Conservation (phyloP, 441 rosid genomes). For the Syzygium syzygioides region DNA sequence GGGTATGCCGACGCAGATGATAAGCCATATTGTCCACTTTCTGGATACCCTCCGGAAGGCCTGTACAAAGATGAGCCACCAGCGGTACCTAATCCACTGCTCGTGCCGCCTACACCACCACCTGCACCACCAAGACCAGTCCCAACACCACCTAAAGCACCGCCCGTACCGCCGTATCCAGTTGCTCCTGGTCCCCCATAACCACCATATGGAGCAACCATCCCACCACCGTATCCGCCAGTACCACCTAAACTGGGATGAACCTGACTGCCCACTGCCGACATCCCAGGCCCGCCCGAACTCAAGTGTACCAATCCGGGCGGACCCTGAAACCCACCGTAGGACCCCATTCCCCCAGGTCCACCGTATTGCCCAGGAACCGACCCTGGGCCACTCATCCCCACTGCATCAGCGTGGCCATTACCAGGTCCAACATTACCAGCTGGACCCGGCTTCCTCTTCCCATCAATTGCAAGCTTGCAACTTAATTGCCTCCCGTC, state of each 20-base stretch:
- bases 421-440: slow-evolving; percentile 14
- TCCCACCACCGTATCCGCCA: slow-evolving; percentile 34
- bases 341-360: slow-evolving; percentile 8
- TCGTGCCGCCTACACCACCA: slow-evolving; percentile 12
- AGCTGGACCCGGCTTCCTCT: slow-evolving; percentile 26
- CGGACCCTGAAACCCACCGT: slow-evolving; percentile 20
- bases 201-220: slow-evolving; percentile 29
- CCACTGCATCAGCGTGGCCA: slow-evolving; percentile 33
- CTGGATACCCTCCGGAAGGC: slow-evolving; percentile 66
- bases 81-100: background rate
- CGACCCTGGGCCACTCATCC: slow-evolving; percentile 46
- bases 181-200: slow-evolving; percentile 1
- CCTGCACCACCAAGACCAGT: slow-evolving; percentile 32
- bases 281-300: slow-evolving; percentile 31
- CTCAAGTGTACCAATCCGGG: slow-evolving; percentile 41
- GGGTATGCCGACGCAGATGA: slow-evolving; percentile 41
- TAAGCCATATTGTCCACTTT: slow-evolving; percentile 54
- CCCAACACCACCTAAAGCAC: slow-evolving; percentile 17
- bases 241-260: slow-evolving; percentile 19
- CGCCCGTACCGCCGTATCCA: slow-evolving; percentile 7
- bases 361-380: slow-evolving; percentile 24
- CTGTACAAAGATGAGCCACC: slow-evolving; percentile 39
- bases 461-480: slow-evolving; percentile 56
- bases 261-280: slow-evolving; percentile 31
- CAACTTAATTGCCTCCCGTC: slow-evolving; percentile 23